Evolutionary conservation across 176 grass and related monocot species (phyloP).

Genomic region (Zea luxurians): DNA sequence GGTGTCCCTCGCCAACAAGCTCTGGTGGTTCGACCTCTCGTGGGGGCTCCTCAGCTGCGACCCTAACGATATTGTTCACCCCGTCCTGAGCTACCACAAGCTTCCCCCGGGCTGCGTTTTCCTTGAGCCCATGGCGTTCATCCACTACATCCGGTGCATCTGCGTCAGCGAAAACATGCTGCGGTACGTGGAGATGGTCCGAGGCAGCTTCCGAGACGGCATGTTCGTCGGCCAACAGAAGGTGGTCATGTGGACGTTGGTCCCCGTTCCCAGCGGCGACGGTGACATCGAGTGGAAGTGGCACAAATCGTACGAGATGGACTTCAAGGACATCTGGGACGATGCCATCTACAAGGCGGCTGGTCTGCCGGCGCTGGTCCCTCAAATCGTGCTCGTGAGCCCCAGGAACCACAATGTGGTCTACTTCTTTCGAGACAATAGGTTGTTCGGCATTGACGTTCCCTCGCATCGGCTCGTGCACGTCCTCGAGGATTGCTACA

Average conservation of each 20-base stretch:
- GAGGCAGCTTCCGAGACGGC: no score
- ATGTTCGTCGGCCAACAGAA: no score
- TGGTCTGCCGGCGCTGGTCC: not conserved
- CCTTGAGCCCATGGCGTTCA: not conserved
- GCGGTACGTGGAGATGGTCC: not conserved
- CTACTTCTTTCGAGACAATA: not conserved
- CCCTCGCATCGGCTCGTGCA: not conserved
- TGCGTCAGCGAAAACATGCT: not conserved
- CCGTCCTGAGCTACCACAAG: not conserved
- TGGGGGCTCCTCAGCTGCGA: constrained; percentile 17
- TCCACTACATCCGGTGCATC: not conserved
- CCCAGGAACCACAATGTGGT: not conserved
- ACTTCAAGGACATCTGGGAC: not conserved
- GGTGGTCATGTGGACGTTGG: not conserved
- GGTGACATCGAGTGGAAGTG: not conserved
- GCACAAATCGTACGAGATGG: not conserved
- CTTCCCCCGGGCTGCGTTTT: not conserved
- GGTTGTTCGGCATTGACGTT: not conserved
- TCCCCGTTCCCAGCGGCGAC: not conserved
- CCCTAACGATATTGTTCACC: not conserved
- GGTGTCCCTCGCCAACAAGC: not conserved
- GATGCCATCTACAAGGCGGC: not conserved
- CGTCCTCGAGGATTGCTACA: not conserved
- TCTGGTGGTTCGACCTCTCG: constrained; percentile 29
- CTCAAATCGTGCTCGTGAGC: not conserved